These are phyloP conservation scores for Periconia macrospinosa DNA, from an alignment of 2,329 filamentous ascomycete species.

Conservation along the genomic window DNA sequence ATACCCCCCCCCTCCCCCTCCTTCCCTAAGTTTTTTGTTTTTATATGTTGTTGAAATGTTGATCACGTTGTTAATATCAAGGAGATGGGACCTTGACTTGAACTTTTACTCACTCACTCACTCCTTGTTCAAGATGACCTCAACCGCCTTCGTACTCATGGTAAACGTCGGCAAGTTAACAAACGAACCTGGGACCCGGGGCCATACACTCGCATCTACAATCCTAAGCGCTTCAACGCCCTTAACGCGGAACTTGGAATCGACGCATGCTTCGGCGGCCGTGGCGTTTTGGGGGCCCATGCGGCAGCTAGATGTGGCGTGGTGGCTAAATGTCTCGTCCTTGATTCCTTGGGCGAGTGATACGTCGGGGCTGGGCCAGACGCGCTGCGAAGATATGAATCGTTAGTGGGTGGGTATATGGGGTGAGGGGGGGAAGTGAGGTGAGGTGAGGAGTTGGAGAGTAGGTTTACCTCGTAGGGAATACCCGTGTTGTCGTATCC, in stretches of 20 bases:
- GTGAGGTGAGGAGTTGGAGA: neutral
- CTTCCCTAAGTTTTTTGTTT: too few species aligned
- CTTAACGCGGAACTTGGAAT: constrained; percentile 59
- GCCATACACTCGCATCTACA: constrained; percentile 63
- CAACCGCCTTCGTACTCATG: constrained; percentile 8
- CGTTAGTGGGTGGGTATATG: neutral
- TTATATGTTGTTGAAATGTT: too few species aligned
- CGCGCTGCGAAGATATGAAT: neutral
- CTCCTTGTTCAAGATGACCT: neutral
- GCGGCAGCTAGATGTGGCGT: constrained; percentile 57
- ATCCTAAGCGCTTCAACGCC: constrained; percentile 59
- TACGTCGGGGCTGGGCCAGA: neutral
- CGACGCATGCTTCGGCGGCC: constrained; percentile 51
- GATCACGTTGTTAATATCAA: too few species aligned
- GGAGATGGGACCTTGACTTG: too few species aligned
- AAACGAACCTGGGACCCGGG: constrained; percentile 54
- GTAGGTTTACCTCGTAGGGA: neutral
- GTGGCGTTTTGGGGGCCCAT: constrained; percentile 57
- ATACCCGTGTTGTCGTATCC: neutral
- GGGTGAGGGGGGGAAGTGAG: too few species aligned
- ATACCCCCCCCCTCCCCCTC: too few species aligned
- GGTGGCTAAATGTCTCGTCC: constrained; percentile 52
- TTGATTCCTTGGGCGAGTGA: constrained; percentile 10
- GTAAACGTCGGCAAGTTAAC: constrained; percentile 51
- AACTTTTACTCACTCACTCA: too few species aligned